A percentile compares a stretch with the other conserved stretches of the same genome.
Evolutionary conservation across 139 green algal genomes (phyloP).

Genomic region (Pleodorina starrii): DNA sequence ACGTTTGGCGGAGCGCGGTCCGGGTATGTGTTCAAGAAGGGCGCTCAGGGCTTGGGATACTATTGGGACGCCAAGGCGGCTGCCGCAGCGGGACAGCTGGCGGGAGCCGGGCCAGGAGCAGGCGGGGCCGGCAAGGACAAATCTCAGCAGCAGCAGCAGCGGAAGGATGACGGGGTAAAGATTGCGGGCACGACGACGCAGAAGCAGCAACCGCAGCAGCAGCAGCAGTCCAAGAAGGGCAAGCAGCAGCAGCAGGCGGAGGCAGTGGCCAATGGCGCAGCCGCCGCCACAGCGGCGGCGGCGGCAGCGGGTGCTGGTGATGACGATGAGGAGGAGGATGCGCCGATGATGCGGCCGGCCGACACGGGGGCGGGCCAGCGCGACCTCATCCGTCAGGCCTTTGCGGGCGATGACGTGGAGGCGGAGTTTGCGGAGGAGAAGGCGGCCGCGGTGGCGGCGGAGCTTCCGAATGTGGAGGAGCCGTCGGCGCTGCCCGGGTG

Average conservation of each 20-base stretch:
- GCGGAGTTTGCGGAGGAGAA: conserved; percentile 94
- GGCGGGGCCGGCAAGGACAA: neutral
- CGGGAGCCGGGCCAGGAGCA: neutral
- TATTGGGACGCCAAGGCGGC: conserved; percentile 64
- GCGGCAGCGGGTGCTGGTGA: conserved; percentile 5
- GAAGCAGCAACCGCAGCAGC: neutral
- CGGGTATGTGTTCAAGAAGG: conserved; percentile 79
- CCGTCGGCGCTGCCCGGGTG: conserved; percentile 89
- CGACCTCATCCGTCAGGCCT: conserved; percentile 59
- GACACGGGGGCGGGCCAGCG: neutral
- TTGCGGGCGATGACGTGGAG: conserved; percentile 94
- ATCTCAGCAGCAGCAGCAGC: neutral
- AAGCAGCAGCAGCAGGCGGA: neutral
- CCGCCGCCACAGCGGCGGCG: conserved; percentile 27
- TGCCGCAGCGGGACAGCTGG: neutral
- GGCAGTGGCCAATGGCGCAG: neutral
- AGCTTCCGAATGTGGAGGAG: conserved; percentile 84
- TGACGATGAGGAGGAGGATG: neutral
- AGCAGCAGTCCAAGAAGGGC: conserved; percentile 32
- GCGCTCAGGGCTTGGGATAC: conserved; percentile 78
- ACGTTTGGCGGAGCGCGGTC: conserved; percentile 64
- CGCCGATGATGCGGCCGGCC: conserved; percentile 4
- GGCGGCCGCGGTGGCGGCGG: conserved; percentile 81
- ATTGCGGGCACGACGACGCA: neutral
- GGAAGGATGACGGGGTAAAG: neutral